phyloP scores from a whole-genome alignment of 352 stramenopile species.

The Pythium pyrilobum region DNA sequence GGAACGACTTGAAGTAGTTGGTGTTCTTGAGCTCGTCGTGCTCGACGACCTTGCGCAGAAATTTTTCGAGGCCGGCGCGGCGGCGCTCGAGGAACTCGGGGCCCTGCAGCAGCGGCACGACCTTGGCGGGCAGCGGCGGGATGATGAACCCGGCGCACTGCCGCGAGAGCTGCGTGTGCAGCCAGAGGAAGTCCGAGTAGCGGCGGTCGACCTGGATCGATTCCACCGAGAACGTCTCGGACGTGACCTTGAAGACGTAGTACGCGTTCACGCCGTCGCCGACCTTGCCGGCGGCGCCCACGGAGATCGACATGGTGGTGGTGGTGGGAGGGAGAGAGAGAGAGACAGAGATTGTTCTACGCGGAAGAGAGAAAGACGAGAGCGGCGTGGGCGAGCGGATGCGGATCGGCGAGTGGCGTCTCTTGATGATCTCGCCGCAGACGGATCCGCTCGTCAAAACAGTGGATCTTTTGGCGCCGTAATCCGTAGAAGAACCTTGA shows the following conservation, averaged over 20 bases:
- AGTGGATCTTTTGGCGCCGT: too few species aligned
- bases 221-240: slow-evolving; percentile 32
- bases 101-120: slow-evolving; percentile 71
- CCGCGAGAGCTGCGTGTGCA: slow-evolving; percentile 63
- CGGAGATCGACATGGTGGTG: slow-evolving; percentile 38
- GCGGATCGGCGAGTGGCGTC: neutral
- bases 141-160: slow-evolving; percentile 83
- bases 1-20: slow-evolving; percentile 63
- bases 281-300: slow-evolving; percentile 67
- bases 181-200: slow-evolving; percentile 85
- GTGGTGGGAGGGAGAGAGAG: neutral
- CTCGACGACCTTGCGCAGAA: slow-evolving; percentile 68
- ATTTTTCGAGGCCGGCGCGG: slow-evolving; percentile 68
- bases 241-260: slow-evolving; percentile 79
- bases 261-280: slow-evolving; percentile 83
- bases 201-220: slow-evolving; percentile 60
- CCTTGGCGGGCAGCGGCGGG: slow-evolving; percentile 70
- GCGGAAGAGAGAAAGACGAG: neutral
- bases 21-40: slow-evolving; percentile 74
- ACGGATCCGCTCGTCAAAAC: too few species aligned
- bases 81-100: slow-evolving; percentile 77
- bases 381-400: neutral
- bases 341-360: neutral
- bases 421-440: too few species aligned
- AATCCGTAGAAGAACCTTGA: slow-evolving; percentile 11